phyloP scores from a whole-genome alignment of 805 yeast genomes.

The Kodamaea jinghongensis region DNA sequence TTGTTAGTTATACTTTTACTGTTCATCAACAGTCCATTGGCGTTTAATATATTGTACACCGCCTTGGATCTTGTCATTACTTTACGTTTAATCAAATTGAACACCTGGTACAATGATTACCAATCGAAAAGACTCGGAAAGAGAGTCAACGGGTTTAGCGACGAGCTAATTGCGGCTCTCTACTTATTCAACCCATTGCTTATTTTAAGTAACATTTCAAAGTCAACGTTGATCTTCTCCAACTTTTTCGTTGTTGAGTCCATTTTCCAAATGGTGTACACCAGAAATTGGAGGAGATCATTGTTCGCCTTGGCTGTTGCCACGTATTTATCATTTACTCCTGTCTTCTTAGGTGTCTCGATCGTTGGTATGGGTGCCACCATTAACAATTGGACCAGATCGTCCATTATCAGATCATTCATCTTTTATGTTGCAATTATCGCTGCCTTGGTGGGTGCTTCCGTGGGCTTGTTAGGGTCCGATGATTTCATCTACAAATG shows the following conservation, averaged over 20 bases:
- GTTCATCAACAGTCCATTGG: constrained; percentile 25
- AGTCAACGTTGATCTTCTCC: constrained; percentile 62
- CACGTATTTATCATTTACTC: constrained; percentile 60
- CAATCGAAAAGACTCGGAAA: constrained; percentile 14
- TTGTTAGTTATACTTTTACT: constrained; percentile 55
- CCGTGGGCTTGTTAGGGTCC: constrained; percentile 26
- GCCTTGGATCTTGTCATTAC: constrained; percentile 59
- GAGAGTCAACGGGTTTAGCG: constrained; percentile 22
- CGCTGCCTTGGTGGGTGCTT: constrained; percentile 21
- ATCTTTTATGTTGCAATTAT: constrained; percentile 13
- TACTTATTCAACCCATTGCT: constrained; percentile 81
- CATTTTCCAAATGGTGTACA: constrained; percentile 45
- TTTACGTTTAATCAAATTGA: constrained; percentile 48
- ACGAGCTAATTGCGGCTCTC: constrained; percentile 54
- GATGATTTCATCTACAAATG: constrained; percentile 26
- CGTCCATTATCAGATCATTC: constrained; percentile 8
- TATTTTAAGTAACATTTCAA: constrained; percentile 64
- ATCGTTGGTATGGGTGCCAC: constrained; percentile 38
- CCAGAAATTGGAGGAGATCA: constrained; percentile 30
- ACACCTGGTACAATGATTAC: constrained; percentile 36
- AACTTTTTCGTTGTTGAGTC: constrained; percentile 53
- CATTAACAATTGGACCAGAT: constrained; percentile 7
- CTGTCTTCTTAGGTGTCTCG: constrained; percentile 58
- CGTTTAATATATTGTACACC: constrained; percentile 49
- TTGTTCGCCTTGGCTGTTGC: constrained; percentile 59